Conservation (phyloP, 176 grass and related monocot genomes). For the Oryza coarctata region DNA sequence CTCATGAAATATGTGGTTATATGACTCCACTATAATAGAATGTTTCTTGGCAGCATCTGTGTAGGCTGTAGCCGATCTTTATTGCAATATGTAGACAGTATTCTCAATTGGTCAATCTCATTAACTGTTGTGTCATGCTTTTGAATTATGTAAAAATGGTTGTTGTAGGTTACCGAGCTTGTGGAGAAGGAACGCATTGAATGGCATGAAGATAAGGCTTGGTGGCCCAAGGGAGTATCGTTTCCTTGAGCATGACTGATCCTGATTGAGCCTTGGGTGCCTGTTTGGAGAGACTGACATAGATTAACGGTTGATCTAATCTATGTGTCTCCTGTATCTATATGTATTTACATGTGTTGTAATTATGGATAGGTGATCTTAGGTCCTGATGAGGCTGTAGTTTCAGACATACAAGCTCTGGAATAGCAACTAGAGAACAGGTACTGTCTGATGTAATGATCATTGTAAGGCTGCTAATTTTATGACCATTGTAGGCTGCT, state of each 20-base stretch:
- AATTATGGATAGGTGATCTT: conserved; percentile 46
- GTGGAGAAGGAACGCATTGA: conserved; percentile 60
- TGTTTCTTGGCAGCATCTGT: neutral
- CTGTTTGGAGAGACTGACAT: conserved; percentile 26
- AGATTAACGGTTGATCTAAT: conserved; percentile 40
- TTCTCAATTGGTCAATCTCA: neutral
- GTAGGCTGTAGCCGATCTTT: conserved; percentile 1
- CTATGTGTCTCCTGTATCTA: conserved; percentile 43
- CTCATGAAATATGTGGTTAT: neutral
- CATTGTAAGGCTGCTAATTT: conserved; percentile 30
- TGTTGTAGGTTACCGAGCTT: conserved; percentile 62
- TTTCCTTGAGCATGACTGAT: conserved; percentile 60
- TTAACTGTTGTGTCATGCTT: neutral
- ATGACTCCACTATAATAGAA: neutral
- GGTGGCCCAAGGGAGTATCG: conserved; percentile 67
- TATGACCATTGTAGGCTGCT: conserved; percentile 16
- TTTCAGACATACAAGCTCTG: conserved; percentile 29
- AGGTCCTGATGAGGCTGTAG: conserved; percentile 31
- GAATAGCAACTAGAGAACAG: conserved; percentile 8
- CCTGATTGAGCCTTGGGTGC: conserved; percentile 29
- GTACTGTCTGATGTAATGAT: conserved; percentile 8
- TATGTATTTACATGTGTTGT: conserved; percentile 55
- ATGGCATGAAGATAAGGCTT: conserved; percentile 66
- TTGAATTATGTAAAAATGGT: conserved; percentile 3
- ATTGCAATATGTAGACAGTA: neutral